A percentile compares a stretch with the other conserved stretches of the same genome.
Conservation (phyloP, 2,329 filamentous ascomycete species). For the Colletotrichum tofieldiae region DNA sequence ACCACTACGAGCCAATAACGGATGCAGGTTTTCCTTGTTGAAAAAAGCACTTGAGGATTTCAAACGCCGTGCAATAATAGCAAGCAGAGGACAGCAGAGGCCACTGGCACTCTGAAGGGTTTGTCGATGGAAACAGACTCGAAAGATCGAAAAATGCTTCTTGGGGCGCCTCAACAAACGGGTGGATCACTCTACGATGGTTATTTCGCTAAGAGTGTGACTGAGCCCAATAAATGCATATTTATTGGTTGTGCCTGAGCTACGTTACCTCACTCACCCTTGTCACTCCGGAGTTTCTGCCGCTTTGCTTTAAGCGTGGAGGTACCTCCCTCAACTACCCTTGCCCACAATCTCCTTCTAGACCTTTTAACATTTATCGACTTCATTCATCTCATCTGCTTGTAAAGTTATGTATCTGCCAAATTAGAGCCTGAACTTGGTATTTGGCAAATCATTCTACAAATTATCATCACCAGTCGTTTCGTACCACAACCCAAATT, state of each 20-base stretch:
- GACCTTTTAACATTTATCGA: neutral
- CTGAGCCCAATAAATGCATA: slow-evolving; percentile 18
- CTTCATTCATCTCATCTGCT: neutral
- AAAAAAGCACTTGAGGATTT: neutral
- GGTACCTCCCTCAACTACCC: neutral
- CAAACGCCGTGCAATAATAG: neutral
- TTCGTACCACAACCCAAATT: neutral
- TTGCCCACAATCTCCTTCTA: neutral
- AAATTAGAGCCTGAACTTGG: neutral
- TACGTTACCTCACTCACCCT: neutral
- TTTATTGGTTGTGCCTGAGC: neutral
- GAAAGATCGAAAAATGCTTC: slow-evolving; percentile 16
- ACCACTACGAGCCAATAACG: slow-evolving; percentile 8
- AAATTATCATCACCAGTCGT: neutral
- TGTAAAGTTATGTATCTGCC: neutral
- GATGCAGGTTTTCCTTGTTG: neutral
- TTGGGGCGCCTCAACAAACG: slow-evolving; percentile 36
- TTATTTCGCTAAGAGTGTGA: slow-evolving; percentile 27
- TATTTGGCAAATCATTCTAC: neutral
- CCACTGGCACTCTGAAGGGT: slow-evolving; percentile 12
- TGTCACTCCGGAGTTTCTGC: neutral
- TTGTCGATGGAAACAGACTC: neutral
- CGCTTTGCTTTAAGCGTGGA: neutral
- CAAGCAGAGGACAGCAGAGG: neutral
- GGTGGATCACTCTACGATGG: slow-evolving; percentile 30